Evolutionary conservation across 1,284 basidiomycete species (phyloP).

Genomic region (Leccinum ponderosum): DNA sequence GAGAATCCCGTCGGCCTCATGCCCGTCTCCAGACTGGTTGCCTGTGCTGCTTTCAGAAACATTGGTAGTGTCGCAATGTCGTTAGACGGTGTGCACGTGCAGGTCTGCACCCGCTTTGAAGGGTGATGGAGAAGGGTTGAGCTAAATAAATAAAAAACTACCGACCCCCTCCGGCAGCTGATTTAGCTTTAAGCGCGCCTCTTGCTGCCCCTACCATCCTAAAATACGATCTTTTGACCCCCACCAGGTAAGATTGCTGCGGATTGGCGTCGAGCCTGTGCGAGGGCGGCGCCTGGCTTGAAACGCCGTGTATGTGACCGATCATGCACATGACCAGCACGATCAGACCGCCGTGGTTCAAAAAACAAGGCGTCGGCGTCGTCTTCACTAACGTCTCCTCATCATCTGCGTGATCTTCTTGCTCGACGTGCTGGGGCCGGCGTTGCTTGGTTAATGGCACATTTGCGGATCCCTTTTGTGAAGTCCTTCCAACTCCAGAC

Average conservation of each 20-base stretch:
- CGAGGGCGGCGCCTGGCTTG: conserved; percentile 89
- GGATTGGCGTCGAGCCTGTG: conserved; percentile 84
- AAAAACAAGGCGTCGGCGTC: neutral
- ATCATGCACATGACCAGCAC: conserved; percentile 3
- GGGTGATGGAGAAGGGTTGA: too few relatives aligned
- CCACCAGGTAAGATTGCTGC: conserved; percentile 79
- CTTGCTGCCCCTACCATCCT: conserved; percentile 5
- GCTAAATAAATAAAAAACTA: too few relatives aligned
- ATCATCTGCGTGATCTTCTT: conserved; percentile 1
- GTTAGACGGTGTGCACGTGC: too few relatives aligned
- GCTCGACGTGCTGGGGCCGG: neutral
- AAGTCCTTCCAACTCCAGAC: conserved; percentile 3
- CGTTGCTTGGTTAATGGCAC: conserved; percentile 3
- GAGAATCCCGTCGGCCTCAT: too few relatives aligned
- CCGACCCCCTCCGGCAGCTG: too few relatives aligned
- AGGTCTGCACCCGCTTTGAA: too few relatives aligned
- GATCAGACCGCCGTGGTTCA: conserved; percentile 6
- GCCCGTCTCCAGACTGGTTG: too few relatives aligned
- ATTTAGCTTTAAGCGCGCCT: too few relatives aligned
- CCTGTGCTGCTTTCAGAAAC: too few relatives aligned
- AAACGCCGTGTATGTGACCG: conserved; percentile 43
- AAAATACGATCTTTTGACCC: conserved; percentile 87
- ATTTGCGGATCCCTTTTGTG: conserved; percentile 4
- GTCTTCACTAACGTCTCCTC: neutral
- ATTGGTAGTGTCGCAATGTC: too few relatives aligned